Conservation (phyloP, 768 basidiomycete genomes). For the Mycena leptocephala region DNA sequence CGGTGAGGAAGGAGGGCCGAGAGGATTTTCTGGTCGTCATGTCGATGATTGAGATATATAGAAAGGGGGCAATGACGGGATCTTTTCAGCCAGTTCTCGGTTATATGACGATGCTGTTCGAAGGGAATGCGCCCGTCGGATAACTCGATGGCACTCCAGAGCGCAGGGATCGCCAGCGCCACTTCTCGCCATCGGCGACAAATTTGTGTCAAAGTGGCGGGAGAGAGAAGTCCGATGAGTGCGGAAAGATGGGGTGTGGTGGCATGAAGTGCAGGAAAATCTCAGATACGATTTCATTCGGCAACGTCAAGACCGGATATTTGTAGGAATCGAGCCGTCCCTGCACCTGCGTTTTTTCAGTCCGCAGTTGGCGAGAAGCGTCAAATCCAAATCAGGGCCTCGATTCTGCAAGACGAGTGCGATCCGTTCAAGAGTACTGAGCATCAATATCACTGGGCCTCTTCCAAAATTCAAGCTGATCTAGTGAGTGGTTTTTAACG, state of each 20-base stretch:
- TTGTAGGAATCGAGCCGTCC: background rate
- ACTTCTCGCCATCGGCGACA: background rate
- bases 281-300: background rate
- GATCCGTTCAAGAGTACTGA: background rate
- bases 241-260: background rate
- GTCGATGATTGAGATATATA: background rate
- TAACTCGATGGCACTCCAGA: background rate
- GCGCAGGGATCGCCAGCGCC: background rate
- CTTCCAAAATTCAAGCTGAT: too few species aligned
- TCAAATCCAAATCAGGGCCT: background rate
- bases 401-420: background rate
- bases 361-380: background rate
- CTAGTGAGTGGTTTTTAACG: too few species aligned
- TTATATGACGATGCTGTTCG: background rate
- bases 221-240: background rate
- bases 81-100: background rate
- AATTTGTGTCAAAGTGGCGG: background rate
- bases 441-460: too few species aligned
- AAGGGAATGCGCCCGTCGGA: background rate
- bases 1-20: background rate
- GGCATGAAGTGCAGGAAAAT: background rate
- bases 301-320: background rate
- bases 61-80: background rate
- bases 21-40: too few species aligned
- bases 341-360: background rate